Conservation (phyloP, 106 monocot species). For the Acanthochlamys bracteata region DNA sequence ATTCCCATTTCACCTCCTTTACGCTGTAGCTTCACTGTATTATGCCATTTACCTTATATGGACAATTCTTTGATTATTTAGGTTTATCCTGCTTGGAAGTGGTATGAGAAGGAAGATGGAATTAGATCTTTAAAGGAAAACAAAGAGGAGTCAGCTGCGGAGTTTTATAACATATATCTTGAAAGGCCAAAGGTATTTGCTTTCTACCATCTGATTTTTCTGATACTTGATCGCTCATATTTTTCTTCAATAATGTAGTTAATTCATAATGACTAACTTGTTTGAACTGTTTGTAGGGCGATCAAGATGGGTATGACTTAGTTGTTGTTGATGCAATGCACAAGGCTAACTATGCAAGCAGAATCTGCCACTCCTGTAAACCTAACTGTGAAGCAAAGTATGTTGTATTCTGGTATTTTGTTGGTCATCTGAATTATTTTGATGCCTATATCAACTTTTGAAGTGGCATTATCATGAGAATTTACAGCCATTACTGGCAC, state of each 20-base stretch:
- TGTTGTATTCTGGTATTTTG: slow-evolving; percentile 12
- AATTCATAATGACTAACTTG: background rate
- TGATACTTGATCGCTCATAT: background rate
- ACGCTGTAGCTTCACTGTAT: background rate
- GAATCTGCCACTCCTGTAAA: slow-evolving; percentile 94
- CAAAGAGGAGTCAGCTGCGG: slow-evolving; percentile 79
- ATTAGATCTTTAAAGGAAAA: slow-evolving; percentile 85
- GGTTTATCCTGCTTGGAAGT: slow-evolving; percentile 99
- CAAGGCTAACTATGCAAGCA: slow-evolving; percentile 98
- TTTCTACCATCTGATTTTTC: too few relatives aligned
- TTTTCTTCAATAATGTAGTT: background rate
- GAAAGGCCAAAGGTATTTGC: slow-evolving; percentile 87
- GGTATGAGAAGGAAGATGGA: slow-evolving; percentile 99
- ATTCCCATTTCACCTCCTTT: background rate
- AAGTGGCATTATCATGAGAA: background rate
- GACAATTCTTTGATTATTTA: slow-evolving; percentile 11
- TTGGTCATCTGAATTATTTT: background rate
- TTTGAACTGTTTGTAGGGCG: slow-evolving; percentile 44
- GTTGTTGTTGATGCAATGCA: slow-evolving; percentile 99
- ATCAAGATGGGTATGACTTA: slow-evolving; percentile 96
- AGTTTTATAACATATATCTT: slow-evolving; percentile 96
- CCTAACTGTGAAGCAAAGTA: slow-evolving; percentile 99
- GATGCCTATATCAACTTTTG: background rate
- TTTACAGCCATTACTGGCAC: background rate
- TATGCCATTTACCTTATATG: background rate